Conservation (phyloP, 2,329 filamentous ascomycete genomes). For the Fonsecaea multimorphosa region DNA sequence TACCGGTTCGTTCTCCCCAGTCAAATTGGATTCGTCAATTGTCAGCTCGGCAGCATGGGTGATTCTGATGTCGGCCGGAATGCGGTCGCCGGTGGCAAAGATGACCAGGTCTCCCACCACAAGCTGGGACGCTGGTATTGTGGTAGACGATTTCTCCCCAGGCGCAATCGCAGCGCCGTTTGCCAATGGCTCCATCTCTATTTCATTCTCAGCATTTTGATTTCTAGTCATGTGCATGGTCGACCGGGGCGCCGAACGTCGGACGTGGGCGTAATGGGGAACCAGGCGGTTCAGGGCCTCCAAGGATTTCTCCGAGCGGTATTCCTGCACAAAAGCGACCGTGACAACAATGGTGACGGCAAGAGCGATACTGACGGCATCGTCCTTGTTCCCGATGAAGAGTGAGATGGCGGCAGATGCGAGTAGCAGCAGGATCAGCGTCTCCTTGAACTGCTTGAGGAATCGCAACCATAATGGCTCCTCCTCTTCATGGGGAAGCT, state of each 20-base stretch:
- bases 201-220: constrained; percentile 44
- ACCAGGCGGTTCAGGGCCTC: constrained; percentile 93
- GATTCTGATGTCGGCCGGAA: constrained; percentile 94
- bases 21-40: constrained; percentile 96
- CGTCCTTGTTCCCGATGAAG: constrained; percentile 89
- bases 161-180: constrained; percentile 65
- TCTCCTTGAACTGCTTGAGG: constrained; percentile 94
- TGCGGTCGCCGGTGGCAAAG: constrained; percentile 94
- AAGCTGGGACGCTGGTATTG: constrained; percentile 83
- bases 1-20: constrained; percentile 94
- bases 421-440: constrained; percentile 88
- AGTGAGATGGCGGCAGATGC: constrained; percentile 87
- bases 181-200: constrained; percentile 58
- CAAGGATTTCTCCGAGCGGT: constrained; percentile 94
- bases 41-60: constrained; percentile 87
- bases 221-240: constrained; percentile 8
- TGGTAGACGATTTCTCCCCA: constrained; percentile 73
- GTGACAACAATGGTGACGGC: constrained; percentile 96
- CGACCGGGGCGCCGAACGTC: constrained; percentile 58
- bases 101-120: constrained; percentile 92
- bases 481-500: constrained; percentile 90
- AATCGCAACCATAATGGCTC: constrained; percentile 96
- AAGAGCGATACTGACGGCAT: constrained; percentile 92
- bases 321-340: constrained; percentile 96
- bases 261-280: constrained; percentile 93